Evolutionary conservation across 2,329 filamentous ascomycete genomes (phyloP).

Genomic region (Xylariaceae sp.): DNA sequence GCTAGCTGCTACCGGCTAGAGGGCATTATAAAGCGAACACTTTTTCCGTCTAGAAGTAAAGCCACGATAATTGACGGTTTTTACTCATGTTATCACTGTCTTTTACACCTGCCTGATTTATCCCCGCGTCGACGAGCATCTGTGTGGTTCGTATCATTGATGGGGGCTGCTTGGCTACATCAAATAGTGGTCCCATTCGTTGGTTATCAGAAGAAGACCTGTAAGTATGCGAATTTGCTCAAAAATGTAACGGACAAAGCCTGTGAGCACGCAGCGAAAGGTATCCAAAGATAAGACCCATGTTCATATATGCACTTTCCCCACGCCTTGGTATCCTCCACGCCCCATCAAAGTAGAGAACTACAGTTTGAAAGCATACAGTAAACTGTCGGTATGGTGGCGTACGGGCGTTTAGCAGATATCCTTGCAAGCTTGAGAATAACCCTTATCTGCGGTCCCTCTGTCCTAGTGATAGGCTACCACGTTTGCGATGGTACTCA

Average conservation of each 20-base stretch:
- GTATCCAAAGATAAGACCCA: constrained; percentile 24
- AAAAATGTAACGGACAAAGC: neutral
- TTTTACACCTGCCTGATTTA: no score
- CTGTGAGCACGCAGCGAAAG: constrained; percentile 1
- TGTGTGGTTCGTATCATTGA: no score
- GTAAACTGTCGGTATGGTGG: neutral
- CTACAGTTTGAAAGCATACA: neutral
- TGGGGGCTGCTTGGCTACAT: no score
- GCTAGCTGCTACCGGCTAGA: no score
- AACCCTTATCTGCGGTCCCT: constrained; percentile 13
- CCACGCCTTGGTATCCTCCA: constrained; percentile 7
- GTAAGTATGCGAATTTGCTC: no score
- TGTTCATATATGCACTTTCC: constrained; percentile 18
- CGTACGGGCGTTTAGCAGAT: no score
- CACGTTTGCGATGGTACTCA: neutral
- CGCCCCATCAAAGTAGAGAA: neutral
- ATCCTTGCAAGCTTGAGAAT: neutral
- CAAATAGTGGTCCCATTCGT: neutral
- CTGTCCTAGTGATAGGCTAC: neutral
- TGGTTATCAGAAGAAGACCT: neutral
- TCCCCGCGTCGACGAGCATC: no score
- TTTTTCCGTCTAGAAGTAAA: no score
- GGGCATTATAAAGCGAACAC: no score
- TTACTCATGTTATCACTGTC: no score
- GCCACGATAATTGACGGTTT: no score